These are phyloP conservation scores for Orobanche coerulescens DNA, from an alignment of 257 asterid species.

Conservation along the genomic window DNA sequence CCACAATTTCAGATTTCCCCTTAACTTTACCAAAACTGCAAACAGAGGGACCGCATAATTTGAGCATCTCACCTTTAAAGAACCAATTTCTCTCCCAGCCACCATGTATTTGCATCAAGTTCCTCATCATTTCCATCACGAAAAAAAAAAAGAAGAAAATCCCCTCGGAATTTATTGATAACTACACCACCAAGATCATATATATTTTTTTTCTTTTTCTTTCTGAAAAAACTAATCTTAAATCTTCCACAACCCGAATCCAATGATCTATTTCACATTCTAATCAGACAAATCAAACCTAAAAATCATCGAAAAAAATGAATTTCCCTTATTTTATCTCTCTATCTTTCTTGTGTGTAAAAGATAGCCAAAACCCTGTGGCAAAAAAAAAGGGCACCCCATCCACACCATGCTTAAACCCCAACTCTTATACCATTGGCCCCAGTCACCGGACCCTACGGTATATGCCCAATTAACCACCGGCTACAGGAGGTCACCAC, in stretches of 20 bases:
- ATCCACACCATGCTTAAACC: slow-evolving; percentile 55
- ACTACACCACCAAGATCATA: slow-evolving; percentile 29
- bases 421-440: slow-evolving; percentile 81
- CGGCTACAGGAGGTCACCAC: slow-evolving; percentile 43
- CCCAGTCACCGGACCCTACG: slow-evolving; percentile 46
- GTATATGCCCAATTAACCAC: slow-evolving; percentile 35
- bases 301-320: not conserved
- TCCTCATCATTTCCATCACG: slow-evolving; percentile 23
- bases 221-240: slow-evolving; percentile 15
- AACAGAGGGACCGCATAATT: slow-evolving; percentile 19
- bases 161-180: slow-evolving; percentile 6
- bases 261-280: slow-evolving; percentile 7
- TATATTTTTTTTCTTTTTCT: not conserved
- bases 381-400: slow-evolving; percentile 50
- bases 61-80: slow-evolving; percentile 40
- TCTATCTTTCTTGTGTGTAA: not conserved
- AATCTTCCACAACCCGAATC: slow-evolving; percentile 21
- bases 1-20: slow-evolving; percentile 16
- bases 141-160: not conserved
- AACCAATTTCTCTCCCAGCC: slow-evolving; percentile 23
- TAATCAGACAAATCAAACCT: not conserved
- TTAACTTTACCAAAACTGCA: slow-evolving; percentile 27
- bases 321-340: not conserved
- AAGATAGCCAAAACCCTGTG: slow-evolving; percentile 62
- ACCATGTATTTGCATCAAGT: slow-evolving; percentile 26